Conservation (phyloP, 1,284 basidiomycete genomes). For the Peniophora sp. region DNA sequence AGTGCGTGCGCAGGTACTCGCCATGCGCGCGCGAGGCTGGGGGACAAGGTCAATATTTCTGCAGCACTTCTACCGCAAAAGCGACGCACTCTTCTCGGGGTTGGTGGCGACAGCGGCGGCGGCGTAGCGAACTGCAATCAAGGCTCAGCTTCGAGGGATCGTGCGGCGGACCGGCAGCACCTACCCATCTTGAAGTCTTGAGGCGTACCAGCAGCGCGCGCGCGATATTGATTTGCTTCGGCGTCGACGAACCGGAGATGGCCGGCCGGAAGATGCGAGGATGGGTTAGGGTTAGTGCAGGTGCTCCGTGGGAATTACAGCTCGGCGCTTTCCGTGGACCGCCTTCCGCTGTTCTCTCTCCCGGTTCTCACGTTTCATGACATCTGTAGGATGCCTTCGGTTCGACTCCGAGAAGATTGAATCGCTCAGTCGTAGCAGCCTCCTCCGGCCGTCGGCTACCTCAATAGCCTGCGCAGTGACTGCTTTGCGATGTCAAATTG, state of each 20-base stretch:
- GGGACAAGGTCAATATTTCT: slow-evolving; percentile 11
- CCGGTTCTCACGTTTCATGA: no score
- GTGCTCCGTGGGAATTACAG: neutral
- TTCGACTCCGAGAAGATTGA: no score
- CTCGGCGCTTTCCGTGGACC: no score
- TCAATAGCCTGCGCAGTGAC: no score
- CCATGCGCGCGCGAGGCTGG: slow-evolving; percentile 87
- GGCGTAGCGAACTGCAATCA: slow-evolving; percentile 78
- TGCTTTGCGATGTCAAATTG: no score
- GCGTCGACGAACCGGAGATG: neutral
- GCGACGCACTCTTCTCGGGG: slow-evolving; percentile 83
- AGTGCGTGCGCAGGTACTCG: slow-evolving; percentile 98
- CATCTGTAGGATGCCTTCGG: no score
- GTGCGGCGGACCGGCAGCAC: slow-evolving; percentile 23
- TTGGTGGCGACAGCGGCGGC: slow-evolving; percentile 78
- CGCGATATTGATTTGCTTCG: neutral
- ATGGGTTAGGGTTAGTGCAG: neutral
- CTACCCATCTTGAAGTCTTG: slow-evolving; percentile 66
- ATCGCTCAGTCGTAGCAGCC: no score
- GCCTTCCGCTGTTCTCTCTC: no score
- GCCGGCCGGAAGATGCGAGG: no score
- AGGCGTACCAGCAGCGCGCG: slow-evolving; percentile 4
- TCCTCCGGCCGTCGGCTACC: no score
- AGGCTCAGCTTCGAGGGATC: slow-evolving; percentile 12
- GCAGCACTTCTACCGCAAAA: slow-evolving; percentile 3